phyloP scores from a whole-genome alignment of 1,139 yeast genomes.

The Debaryomyces coudertii region DNA sequence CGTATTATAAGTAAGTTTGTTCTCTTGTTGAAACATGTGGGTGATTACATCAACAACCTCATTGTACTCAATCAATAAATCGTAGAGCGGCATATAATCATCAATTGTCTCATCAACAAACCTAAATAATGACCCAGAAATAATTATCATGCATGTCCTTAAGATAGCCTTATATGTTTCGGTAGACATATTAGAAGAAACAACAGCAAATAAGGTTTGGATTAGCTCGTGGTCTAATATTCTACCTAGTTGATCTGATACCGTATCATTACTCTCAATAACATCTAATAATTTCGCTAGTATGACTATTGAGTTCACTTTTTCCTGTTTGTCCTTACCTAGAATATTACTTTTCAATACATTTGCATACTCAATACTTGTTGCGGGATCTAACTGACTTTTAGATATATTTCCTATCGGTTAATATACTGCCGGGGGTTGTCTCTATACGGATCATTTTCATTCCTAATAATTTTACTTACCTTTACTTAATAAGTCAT shows the following conservation, averaged over 20 bases:
- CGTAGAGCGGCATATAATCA: constrained; percentile 43
- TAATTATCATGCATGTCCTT: constrained; percentile 46
- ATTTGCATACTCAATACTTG: constrained; percentile 41
- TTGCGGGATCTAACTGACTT: constrained; percentile 36
- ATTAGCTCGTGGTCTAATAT: constrained; percentile 49
- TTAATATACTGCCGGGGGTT: constrained; percentile 7
- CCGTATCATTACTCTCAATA: constrained; percentile 42
- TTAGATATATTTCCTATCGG: constrained; percentile 29
- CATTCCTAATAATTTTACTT: constrained; percentile 17
- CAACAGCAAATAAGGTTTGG: constrained; percentile 46
- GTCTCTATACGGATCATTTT: neutral
- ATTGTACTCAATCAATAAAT: constrained; percentile 45
- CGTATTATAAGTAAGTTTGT: constrained; percentile 47
- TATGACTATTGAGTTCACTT: constrained; percentile 56
- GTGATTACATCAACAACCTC: constrained; percentile 48
- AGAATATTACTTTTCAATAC: constrained; percentile 43
- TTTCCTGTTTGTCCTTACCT: constrained; percentile 54
- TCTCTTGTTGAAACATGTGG: constrained; percentile 46
- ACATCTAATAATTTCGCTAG: constrained; percentile 56
- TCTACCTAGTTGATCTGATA: constrained; percentile 39
- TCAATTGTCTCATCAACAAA: constrained; percentile 37
- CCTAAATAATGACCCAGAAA: constrained; percentile 49
- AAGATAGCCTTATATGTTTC: constrained; percentile 55
- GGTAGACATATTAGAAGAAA: constrained; percentile 47
- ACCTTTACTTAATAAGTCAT: constrained; percentile 47